Evolutionary conservation across 352 stramenopile genomes (phyloP).

Genomic region (Peronospora destructor): DNA sequence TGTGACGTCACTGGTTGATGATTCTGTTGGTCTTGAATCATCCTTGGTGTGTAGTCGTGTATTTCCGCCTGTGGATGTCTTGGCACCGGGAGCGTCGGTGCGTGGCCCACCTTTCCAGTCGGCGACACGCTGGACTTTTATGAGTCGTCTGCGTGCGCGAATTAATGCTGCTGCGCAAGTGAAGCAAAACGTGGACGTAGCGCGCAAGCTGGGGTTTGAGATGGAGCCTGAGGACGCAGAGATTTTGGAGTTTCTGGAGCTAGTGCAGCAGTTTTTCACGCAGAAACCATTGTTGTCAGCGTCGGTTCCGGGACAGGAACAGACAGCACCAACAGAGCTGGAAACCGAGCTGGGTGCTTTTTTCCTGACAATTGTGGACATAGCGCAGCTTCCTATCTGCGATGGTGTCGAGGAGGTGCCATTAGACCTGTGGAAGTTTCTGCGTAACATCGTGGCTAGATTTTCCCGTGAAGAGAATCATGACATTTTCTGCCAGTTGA

Average conservation of each 20-base stretch:
- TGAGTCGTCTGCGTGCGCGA: constrained; percentile 47
- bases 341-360: constrained; percentile 52
- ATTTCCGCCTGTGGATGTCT: constrained; percentile 67
- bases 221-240: constrained; percentile 67
- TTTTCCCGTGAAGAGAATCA: constrained; percentile 33
- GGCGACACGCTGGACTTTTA: constrained; percentile 59
- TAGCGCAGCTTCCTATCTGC: constrained; percentile 33
- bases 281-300: constrained; percentile 27
- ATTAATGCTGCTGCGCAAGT: constrained; percentile 56
- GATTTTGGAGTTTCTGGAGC: constrained; percentile 55
- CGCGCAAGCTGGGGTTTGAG: constrained; percentile 62
- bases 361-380: constrained; percentile 46
- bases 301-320: constrained; percentile 8
- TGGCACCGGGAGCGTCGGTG: constrained; percentile 53
- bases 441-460: constrained; percentile 27
- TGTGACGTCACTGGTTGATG: constrained; percentile 65
- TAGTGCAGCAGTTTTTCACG: constrained; percentile 73
- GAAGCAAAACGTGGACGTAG: constrained; percentile 54
- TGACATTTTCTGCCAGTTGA: constrained; percentile 47
- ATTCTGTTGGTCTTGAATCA: constrained; percentile 49
- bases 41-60: constrained; percentile 42
- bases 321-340: constrained; percentile 20
- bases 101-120: constrained; percentile 72
- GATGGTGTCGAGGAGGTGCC: constrained; percentile 15
- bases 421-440: constrained; percentile 46